Evolutionary conservation across 805 yeast species (phyloP).

Genomic region (Groenewaldozyma tartarivorans): DNA sequence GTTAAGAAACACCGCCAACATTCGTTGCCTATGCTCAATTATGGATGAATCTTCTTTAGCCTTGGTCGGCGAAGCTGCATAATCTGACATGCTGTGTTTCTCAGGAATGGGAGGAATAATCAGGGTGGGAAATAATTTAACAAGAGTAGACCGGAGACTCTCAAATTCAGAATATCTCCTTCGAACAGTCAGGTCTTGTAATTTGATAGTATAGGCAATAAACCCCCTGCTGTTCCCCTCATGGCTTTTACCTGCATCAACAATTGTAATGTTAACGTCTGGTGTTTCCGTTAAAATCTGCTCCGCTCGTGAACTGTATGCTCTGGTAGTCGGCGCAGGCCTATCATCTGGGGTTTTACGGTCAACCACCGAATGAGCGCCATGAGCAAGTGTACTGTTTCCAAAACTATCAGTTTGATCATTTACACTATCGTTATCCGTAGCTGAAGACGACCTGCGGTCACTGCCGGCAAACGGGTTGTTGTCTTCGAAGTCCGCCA

Average conservation of each 20-base stretch:
- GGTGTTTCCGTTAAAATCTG: conserved; percentile 25
- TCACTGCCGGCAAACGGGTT: conserved; percentile 34
- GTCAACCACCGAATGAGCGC: background rate
- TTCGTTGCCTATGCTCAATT: conserved; percentile 63
- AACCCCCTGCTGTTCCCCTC: conserved; percentile 73
- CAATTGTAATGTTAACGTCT: conserved; percentile 37
- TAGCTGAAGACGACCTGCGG: conserved; percentile 1
- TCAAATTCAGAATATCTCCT: conserved; percentile 92
- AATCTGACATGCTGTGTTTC: conserved; percentile 53
- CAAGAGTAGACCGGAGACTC: conserved; percentile 59
- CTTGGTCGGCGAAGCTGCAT: conserved; percentile 36
- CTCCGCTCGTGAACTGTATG: conserved; percentile 25
- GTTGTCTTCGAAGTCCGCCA: conserved; percentile 35
- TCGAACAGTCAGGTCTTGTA: conserved; percentile 55
- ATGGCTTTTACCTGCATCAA: conserved; percentile 77
- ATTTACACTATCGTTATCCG: background rate
- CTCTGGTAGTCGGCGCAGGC: conserved; percentile 1
- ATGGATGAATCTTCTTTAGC: conserved; percentile 34
- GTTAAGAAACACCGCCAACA: conserved; percentile 68
- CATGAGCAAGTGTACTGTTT: background rate
- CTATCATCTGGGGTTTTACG: background rate
- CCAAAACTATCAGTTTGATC: background rate
- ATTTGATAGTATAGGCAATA: conserved; percentile 70
- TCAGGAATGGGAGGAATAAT: conserved; percentile 93
- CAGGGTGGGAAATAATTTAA: conserved; percentile 66